These are phyloP conservation scores for Dipodascopsis uninucleata DNA, from an alignment of 805 yeast species.

Conservation along the genomic window DNA sequence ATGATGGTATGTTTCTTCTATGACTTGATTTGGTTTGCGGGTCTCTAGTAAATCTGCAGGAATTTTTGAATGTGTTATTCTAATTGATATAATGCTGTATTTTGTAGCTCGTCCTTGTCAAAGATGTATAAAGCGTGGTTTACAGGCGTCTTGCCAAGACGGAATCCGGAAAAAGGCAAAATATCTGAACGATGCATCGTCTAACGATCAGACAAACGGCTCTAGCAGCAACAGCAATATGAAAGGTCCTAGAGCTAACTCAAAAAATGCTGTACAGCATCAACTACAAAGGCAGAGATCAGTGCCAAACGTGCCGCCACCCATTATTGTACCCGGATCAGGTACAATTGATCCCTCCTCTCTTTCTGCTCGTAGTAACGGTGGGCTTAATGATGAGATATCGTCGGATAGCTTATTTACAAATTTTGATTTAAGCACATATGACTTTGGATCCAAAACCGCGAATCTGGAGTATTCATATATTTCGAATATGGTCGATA, in stretches of 20 bases:
- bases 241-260: not conserved
- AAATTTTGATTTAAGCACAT: conserved; percentile 18
- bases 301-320: conserved; percentile 1
- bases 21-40: no score
- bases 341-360: conserved; percentile 27
- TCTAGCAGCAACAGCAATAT: not conserved
- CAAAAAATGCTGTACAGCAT: not conserved
- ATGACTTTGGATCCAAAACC: conserved; percentile 37
- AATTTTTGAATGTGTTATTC: no score
- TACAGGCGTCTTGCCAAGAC: conserved; percentile 71
- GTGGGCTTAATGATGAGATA: no score
- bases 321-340: not conserved
- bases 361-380: conserved; percentile 11
- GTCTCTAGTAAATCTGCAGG: no score
- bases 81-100: not conserved
- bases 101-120: conserved; percentile 64
- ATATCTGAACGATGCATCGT: conserved; percentile 62
- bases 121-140: conserved; percentile 68
- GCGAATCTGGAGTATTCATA: conserved; percentile 39
- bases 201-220: conserved; percentile 24
- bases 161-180: conserved; percentile 83
- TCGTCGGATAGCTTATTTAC: conserved; percentile 19
- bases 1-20: conserved; percentile 40
- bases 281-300: not conserved
- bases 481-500: conserved; percentile 35